These are phyloP conservation scores for Quercus variabilis DNA, from an alignment of 306 rosid species.

Conservation along the genomic window DNA sequence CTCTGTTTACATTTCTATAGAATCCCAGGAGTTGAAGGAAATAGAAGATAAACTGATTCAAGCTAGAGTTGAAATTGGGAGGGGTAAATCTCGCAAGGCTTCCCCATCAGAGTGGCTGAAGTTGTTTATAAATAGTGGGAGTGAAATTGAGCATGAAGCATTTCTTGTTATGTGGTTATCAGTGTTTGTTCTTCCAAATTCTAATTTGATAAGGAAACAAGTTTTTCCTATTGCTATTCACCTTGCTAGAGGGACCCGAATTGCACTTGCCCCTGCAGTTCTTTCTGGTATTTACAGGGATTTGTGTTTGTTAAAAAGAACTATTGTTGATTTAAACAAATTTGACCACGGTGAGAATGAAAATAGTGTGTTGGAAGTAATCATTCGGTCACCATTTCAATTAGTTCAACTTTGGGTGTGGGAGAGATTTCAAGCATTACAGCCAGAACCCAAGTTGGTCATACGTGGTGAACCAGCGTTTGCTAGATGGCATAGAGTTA, in stretches of 20 bases:
- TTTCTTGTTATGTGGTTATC: constrained; percentile 54
- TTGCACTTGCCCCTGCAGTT: constrained; percentile 55
- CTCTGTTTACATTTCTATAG: constrained; percentile 24
- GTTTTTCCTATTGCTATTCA: constrained; percentile 39
- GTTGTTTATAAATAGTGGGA: constrained; percentile 26
- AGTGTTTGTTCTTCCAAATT: constrained; percentile 24
- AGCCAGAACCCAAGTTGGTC: constrained; percentile 19
- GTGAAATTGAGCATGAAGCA: constrained; percentile 59
- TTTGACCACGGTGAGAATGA: no score
- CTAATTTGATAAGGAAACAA: background rate
- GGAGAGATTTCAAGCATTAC: constrained; percentile 48
- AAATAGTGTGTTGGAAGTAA: background rate
- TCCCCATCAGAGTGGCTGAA: constrained; percentile 8
- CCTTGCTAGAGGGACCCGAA: constrained; percentile 45
- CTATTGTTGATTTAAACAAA: constrained; percentile 13
- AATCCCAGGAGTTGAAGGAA: constrained; percentile 20
- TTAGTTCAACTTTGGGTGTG: constrained; percentile 61
- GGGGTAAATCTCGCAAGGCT: background rate
- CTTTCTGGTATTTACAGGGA: constrained; percentile 50
- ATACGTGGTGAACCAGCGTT: constrained; percentile 15
- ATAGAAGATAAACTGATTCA: constrained; percentile 12
- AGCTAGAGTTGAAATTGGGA: constrained; percentile 7
- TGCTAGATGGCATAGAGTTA: constrained; percentile 39
- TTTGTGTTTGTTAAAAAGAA: constrained; percentile 27
- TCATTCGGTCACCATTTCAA: constrained; percentile 40